Base-by-base conservation (phyloP, 768 basidiomycete species). In the Lactarius pseudohatsudake region DNA sequence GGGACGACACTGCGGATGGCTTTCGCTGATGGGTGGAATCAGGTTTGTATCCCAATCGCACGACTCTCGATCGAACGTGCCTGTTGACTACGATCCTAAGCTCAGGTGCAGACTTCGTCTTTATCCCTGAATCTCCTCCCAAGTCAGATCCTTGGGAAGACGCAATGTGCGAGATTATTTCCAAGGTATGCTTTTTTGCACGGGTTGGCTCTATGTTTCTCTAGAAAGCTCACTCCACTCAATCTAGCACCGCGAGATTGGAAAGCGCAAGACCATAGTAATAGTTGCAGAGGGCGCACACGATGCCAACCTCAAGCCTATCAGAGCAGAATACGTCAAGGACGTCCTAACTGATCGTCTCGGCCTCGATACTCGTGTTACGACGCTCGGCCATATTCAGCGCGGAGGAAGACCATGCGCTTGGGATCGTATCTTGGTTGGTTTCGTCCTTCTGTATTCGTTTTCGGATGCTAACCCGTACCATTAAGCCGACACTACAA, bases 1-100 rank as follows among this genome's bases (percentile, higher is more conserved):
- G 97, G 97, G 97, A n/a, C 81, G 96, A 64, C 93, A 98, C 75
- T 98, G 97, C 77, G 97, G 97, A n/a, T 99, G 97, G 97, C 81
- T 98, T 20, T 95, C 97, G 2, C 81, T 98, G 28, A 82, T 95
- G 73, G 97, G 95, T 13, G 95, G 91, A 68, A 90, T 98, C 59
- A 92, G 91, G 89, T 91, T 72, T 65, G 85, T 79, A 4, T 7
- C 40, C 8, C 55, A 40, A 34, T 41, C 26, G 28, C 32, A 28
- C 36, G 13, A 28, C 2, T 10, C 60, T 53, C 36, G 30, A 16
- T 57, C 16, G 47, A 16, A 28, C 40, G 30, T 18, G 18, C 15
- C 53, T 34, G 16, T 18, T 61, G 54, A 53, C 55, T 20, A 16
- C 41, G 28, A 59, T 34, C 41, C 4, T 57, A 43, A 92, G 91